Base-by-base conservation (phyloP, 495 filamentous ascomycete genomes). In the Podospora conica region DNA sequence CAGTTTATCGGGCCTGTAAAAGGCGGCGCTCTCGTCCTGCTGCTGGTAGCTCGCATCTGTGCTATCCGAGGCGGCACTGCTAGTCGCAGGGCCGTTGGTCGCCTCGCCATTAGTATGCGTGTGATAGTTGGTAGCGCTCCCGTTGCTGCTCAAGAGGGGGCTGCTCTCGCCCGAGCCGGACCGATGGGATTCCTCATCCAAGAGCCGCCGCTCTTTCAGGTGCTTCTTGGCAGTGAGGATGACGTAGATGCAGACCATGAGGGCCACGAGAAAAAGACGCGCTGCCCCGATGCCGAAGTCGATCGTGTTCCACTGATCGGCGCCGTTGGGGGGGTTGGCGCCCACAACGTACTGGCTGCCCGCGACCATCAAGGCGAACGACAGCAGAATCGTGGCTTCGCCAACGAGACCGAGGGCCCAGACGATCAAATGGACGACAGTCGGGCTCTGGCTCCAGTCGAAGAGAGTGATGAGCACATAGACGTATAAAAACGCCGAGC, bases 371-470 rank as follows among this genome's bases (percentile, higher is more conserved):
- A 85, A 78, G 28, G 89, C 70, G 9, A 88, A 89, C 33, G 84
- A 81, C 62, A 83, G 83, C 64, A 93, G 76, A 55, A 96, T 86
- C 56, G 87, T 76, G 23, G 88, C 64, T 75, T 97, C 93, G 63
- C 90, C 79, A 21, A 87, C 75, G 27, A 88, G 70, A 23, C 86
- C 88, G 54, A 92, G 73, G 31, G 80, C 72, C 93, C 93, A 97
- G 61, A 89, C 87, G 20, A 87, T 76, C 55, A 91, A 83, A 73
- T 96, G 91, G 25, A 88, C 86, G 21, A 84, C 74, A 28, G 83
- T 91, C 4, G 93, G 93, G 23, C 90, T 87, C 7, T 89, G 86
- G 63, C 84, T 84, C 60, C 88, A 88, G 74, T 96, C 93, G 68
- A 96, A 79, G 59, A 96, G 79, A 23, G 91, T 90, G 70, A 97